Evolutionary conservation across 805 yeast species (phyloP).

Genomic region (Sugiyamaella smithiae): DNA sequence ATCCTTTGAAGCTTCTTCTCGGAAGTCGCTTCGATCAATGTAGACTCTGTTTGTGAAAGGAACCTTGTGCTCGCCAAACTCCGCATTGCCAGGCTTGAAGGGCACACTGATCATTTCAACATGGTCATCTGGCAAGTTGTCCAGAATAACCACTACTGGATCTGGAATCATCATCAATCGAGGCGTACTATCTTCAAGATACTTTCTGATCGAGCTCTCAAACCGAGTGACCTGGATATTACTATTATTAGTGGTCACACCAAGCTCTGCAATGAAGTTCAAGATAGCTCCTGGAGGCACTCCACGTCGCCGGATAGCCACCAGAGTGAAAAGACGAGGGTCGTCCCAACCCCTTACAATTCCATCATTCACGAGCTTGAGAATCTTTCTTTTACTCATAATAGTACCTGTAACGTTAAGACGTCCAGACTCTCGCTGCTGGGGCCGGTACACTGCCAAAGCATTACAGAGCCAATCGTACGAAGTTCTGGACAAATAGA

Average conservation of each 20-base stretch:
- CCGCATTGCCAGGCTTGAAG: constrained; percentile 80
- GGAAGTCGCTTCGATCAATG: constrained; percentile 87
- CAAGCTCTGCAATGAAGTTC: constrained; percentile 88
- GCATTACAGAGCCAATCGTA: constrained; percentile 99
- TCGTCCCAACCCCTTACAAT: constrained; percentile 97
- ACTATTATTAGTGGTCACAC: constrained; percentile 92
- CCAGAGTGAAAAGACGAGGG: constrained; percentile 93
- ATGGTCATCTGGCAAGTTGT: constrained; percentile 73
- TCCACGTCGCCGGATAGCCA: constrained; percentile 94
- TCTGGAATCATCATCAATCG: constrained; percentile 89
- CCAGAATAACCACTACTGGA: constrained; percentile 80
- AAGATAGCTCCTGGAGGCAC: constrained; percentile 98
- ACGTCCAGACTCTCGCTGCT: constrained; percentile 98
- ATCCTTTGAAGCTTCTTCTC: constrained; percentile 61
- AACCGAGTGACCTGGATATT: constrained; percentile 88
- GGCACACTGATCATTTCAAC: constrained; percentile 74
- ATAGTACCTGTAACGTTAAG: constrained; percentile 92
- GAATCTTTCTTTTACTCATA: constrained; percentile 92
- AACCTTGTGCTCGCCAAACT: constrained; percentile 70
- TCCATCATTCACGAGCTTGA: constrained; percentile 78
- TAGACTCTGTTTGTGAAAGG: constrained; percentile 74
- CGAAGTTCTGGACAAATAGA: constrained; percentile 85
- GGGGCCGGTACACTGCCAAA: constrained; percentile 93
- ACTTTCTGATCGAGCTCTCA: constrained; percentile 84
- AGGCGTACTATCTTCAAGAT: constrained; percentile 87